Percentiles rank a stretch among this genome's conserved stretches.
These are phyloP conservation scores for Magnaporthiopsis rhizophila DNA, from an alignment of 2,329 filamentous ascomycete genomes.

Conservation along the genomic window DNA sequence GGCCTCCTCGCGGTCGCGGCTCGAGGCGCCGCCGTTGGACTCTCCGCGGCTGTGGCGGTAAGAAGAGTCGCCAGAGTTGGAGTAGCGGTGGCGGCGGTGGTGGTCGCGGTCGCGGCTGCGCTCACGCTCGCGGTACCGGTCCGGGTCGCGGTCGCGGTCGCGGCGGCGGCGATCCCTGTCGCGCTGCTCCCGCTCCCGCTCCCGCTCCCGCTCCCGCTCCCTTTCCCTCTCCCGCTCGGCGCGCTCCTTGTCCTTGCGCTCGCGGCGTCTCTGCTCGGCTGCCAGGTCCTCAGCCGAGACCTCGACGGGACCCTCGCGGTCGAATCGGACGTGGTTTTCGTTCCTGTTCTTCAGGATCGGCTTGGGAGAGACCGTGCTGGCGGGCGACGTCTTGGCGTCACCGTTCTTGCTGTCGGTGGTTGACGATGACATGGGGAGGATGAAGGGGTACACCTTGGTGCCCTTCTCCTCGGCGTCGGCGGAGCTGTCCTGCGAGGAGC, in stretches of 20 bases:
- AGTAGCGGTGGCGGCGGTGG: conserved; percentile 21
- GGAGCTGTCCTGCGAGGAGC: conserved; percentile 10
- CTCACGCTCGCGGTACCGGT: conserved; percentile 14
- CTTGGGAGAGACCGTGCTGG: conserved; percentile 36
- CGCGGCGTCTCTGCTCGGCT: conserved; percentile 19
- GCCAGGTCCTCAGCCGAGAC: conserved; percentile 25
- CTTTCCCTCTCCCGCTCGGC: conserved; percentile 20
- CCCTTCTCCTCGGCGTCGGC: conserved; percentile 13
- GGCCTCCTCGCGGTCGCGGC: conserved; percentile 24
- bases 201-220: conserved; percentile 18
- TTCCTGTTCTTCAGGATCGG: conserved; percentile 56
- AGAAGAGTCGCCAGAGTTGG: conserved; percentile 21
- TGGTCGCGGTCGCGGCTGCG: conserved; percentile 8
- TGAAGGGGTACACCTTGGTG: conserved; percentile 27
- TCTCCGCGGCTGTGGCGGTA: conserved; percentile 17
- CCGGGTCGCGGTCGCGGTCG: conserved; percentile 23
- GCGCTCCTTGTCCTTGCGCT: conserved; percentile 17
- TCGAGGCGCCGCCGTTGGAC: conserved; percentile 14
- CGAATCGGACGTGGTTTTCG: conserved; percentile 47
- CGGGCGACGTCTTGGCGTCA: conserved; percentile 22
- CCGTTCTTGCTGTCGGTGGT: conserved; percentile 22
- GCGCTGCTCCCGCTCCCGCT: conserved; percentile 26
- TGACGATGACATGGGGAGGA: conserved; percentile 23
- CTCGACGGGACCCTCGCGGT: conserved; percentile 36
- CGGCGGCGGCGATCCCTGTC: conserved; percentile 30